Evolutionary conservation across 192 early-diverging fungal species (phyloP).

Genomic region (Umbelopsis isabellina): DNA sequence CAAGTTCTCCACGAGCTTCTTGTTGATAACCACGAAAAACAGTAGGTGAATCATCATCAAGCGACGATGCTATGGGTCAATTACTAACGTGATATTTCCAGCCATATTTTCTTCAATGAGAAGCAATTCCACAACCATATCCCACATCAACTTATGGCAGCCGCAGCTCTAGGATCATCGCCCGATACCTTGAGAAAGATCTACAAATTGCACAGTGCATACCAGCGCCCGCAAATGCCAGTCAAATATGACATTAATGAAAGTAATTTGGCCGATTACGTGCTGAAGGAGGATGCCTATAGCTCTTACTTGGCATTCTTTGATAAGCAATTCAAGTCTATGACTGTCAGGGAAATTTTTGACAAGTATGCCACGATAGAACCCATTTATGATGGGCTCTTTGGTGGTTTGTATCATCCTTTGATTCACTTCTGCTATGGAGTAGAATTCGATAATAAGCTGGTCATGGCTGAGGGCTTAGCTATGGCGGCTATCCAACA

Average conservation of each 20-base stretch:
- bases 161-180: not conserved
- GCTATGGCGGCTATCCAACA: not conserved
- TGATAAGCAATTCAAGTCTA: not conserved
- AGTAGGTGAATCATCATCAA: not conserved
- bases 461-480: not conserved
- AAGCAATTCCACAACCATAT: not conserved
- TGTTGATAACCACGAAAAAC: not conserved
- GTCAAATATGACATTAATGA: constrained; percentile 6
- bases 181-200: constrained; percentile 2
- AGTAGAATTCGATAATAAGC: not conserved
- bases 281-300: not conserved
- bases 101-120: constrained; percentile 10
- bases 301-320: constrained; percentile 10
- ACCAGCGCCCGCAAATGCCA: not conserved
- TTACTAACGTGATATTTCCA: not conserved
- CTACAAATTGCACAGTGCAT: not conserved
- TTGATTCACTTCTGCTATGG: constrained; percentile 13
- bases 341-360: not conserved
- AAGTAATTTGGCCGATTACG: not conserved
- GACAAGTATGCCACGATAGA: not conserved
- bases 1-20: constrained; percentile 2
- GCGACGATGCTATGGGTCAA: no score
- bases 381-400: not conserved
- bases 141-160: not conserved
- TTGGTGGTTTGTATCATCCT: not conserved